Conservation (phyloP, 208 protist species). For the Acanthamoeba divionensis region DNA sequence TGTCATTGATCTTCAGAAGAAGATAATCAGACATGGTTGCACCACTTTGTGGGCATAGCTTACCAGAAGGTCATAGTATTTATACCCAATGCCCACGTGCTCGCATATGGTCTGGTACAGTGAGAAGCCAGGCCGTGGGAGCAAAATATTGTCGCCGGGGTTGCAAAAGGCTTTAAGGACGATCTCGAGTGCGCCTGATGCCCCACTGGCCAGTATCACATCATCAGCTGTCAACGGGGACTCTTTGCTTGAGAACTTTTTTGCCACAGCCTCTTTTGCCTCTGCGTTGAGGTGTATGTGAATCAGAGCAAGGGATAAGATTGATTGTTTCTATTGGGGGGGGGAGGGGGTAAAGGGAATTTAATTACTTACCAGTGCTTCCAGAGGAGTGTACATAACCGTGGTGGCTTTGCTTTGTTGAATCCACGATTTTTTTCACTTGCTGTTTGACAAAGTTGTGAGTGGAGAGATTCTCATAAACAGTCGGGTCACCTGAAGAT, state of each 20-base stretch:
- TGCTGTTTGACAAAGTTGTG: slow-evolving; percentile 71
- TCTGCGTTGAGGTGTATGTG: not conserved
- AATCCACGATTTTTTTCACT: slow-evolving; percentile 75
- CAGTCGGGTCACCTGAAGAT: slow-evolving; percentile 77
- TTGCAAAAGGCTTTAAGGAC: slow-evolving; percentile 83
- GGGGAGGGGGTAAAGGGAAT: not conserved
- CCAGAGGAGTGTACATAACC: slow-evolving; percentile 65
- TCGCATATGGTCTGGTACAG: slow-evolving; percentile 89
- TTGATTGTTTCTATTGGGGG: slow-evolving; percentile 27
- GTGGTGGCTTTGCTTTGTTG: slow-evolving; percentile 53
- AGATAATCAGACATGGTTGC: not conserved
- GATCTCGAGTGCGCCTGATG: slow-evolving; percentile 88
- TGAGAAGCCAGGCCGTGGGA: slow-evolving; percentile 89
- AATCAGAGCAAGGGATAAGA: not conserved
- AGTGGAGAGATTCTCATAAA: slow-evolving; percentile 82
- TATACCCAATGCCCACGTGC: slow-evolving; percentile 81
- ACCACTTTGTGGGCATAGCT: not conserved
- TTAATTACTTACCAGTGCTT: not conserved
- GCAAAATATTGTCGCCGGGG: slow-evolving; percentile 88
- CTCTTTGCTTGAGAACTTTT: slow-evolving; percentile 8
- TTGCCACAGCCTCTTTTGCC: not conserved
- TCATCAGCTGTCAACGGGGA: slow-evolving; percentile 56
- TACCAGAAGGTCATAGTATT: slow-evolving; percentile 83
- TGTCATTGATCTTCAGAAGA: not conserved
- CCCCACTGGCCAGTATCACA: slow-evolving; percentile 78